Conservation (phyloP, 192 early-diverging fungal species). For the Kappamyces sp. region DNA sequence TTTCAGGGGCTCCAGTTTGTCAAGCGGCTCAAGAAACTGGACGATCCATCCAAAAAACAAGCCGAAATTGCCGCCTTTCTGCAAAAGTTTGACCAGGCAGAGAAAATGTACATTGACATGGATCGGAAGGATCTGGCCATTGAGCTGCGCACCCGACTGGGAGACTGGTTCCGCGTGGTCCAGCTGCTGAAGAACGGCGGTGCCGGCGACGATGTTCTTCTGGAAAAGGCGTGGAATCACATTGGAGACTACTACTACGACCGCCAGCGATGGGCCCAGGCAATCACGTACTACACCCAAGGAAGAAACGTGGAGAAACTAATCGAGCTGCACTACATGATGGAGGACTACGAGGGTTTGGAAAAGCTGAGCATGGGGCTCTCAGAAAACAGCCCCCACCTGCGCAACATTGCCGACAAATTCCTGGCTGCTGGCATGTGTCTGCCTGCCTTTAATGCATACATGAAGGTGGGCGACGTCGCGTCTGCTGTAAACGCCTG, state of each 20-base stretch:
- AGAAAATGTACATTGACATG: slow-evolving; percentile 48
- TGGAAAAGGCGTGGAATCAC: slow-evolving; percentile 48
- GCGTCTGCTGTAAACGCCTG: slow-evolving; percentile 47
- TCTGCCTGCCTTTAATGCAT: slow-evolving; percentile 40
- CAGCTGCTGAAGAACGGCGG: slow-evolving; percentile 52
- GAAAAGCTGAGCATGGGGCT: slow-evolving; percentile 36
- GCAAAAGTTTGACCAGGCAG: slow-evolving; percentile 40
- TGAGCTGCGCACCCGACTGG: slow-evolving; percentile 42
- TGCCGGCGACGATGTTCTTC: slow-evolving; percentile 45
- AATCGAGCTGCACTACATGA: slow-evolving; percentile 42
- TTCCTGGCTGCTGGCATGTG: slow-evolving; percentile 45
- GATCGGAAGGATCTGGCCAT: slow-evolving; percentile 57
- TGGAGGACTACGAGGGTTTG: slow-evolving; percentile 46
- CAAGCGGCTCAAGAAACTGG: slow-evolving; percentile 42
- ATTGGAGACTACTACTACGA: slow-evolving; percentile 55
- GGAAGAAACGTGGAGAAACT: slow-evolving; percentile 40
- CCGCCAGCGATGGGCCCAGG: slow-evolving; percentile 43
- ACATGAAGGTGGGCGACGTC: slow-evolving; percentile 39
- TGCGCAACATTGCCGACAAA: slow-evolving; percentile 43
- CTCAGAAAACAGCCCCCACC: slow-evolving; percentile 30
- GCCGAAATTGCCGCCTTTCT: slow-evolving; percentile 50
- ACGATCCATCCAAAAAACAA: slow-evolving; percentile 42
- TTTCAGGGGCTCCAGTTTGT: slow-evolving; percentile 50
- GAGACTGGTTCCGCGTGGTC: slow-evolving; percentile 56
- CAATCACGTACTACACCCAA: slow-evolving; percentile 51